phyloP scores from a whole-genome alignment of 2,329 filamentous ascomycete species.

The Cercospora berteroae region DNA sequence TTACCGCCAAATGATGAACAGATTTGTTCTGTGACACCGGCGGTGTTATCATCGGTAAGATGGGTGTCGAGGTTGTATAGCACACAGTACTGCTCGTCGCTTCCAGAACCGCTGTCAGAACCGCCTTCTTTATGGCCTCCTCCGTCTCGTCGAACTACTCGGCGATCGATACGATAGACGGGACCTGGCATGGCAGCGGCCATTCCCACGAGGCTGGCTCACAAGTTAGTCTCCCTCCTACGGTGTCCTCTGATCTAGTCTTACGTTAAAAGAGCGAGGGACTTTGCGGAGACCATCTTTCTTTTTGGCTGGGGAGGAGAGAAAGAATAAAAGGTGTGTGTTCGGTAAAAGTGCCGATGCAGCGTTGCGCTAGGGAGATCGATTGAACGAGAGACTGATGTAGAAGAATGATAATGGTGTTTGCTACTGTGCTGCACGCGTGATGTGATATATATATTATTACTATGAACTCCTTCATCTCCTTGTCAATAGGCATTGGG shows the following conservation, averaged over 20 bases:
- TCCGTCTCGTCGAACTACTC: not conserved
- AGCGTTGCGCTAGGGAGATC: too few relatives aligned
- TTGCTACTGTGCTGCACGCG: not conserved
- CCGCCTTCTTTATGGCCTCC: not conserved
- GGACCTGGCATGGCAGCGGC: not conserved
- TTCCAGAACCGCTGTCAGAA: not conserved
- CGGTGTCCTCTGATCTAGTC: too few relatives aligned
- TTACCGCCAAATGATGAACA: not conserved
- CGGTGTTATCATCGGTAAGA: not conserved
- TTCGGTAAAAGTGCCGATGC: too few relatives aligned
- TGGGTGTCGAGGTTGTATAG: not conserved
- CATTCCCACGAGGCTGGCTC: not conserved
- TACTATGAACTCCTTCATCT: not conserved
- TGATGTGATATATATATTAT: not conserved
- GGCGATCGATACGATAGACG: not conserved
- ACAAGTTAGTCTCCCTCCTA: too few relatives aligned
- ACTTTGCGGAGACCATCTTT: too few relatives aligned
- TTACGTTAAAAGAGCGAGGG: too few relatives aligned
- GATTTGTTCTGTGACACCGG: not conserved
- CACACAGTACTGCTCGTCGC: not conserved
- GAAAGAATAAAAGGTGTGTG: too few relatives aligned
- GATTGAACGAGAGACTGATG: not conserved
- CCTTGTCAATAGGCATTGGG: not conserved
- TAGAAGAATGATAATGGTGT: not conserved
- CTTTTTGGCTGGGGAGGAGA: too few relatives aligned